Evolutionary conservation across 2,329 filamentous ascomycete genomes (phyloP).

Genomic region (Hypoxylon sp.): DNA sequence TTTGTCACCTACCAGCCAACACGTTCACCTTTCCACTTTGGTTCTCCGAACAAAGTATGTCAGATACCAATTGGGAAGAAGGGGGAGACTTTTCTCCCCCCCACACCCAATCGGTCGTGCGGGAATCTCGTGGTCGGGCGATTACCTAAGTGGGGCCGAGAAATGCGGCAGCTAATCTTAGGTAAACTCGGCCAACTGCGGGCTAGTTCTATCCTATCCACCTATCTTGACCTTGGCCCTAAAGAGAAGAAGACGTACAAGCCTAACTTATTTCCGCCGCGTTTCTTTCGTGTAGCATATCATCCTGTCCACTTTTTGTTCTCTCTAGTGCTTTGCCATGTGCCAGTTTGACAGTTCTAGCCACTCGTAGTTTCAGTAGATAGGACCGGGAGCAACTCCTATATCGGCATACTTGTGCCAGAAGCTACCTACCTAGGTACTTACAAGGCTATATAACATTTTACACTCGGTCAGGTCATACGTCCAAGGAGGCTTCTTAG

Average conservation of each 20-base stretch:
- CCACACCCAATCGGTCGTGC: slow-evolving; percentile 25
- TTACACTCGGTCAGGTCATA: not conserved
- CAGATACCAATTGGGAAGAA: not conserved
- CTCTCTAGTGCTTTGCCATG: not conserved
- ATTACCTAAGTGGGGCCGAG: slow-evolving; percentile 36
- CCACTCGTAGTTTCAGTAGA: not conserved
- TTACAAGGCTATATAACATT: not conserved
- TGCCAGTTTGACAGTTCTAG: not conserved
- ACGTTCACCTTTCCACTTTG: not conserved
- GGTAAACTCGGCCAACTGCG: slow-evolving; percentile 16
- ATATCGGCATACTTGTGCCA: not conserved
- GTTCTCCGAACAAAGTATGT: not conserved
- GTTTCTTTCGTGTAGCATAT: not conserved
- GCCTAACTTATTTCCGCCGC: not conserved
- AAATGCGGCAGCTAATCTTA: slow-evolving; percentile 21
- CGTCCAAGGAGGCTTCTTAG: not conserved
- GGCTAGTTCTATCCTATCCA: slow-evolving; percentile 21
- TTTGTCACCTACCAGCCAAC: not conserved
- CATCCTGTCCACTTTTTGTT: not conserved
- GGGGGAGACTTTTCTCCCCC: slow-evolving; percentile 7
- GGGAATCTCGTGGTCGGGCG: slow-evolving; percentile 35
- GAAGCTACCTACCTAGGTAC: not conserved
- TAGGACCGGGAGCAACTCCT: not conserved
- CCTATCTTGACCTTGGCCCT: too few relatives aligned
- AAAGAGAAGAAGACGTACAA: not conserved